Base-by-base conservation (phyloP, 176 grass and related monocot species). In the Eleusine coracana region DNA sequence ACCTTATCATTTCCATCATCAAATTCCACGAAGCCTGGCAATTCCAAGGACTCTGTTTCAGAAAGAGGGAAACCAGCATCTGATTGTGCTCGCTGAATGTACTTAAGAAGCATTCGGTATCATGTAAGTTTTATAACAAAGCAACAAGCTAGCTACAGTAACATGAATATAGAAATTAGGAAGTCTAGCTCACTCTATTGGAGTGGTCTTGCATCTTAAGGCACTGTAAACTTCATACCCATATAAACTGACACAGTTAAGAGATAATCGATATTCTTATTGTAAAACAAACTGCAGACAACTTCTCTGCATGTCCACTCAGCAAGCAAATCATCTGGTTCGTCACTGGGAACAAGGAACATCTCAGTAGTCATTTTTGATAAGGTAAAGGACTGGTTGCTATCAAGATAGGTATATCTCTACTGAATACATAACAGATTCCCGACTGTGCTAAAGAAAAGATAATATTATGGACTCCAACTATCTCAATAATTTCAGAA, bases 1-100 rank as follows among this genome's bases (percentile, higher is more conserved):
- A 98, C 93, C 60, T 95, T 98, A 48, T 91, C 94, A 88, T 97
- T 97, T 48, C 93, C 94, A 91, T 97, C 94, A 78, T 97, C 94
- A 78, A 97, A 97, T 61, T 91, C 94, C 6, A 97, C 89, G 16
- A 97, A 97, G 62, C 91, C 94, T 79, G 89, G 91, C 94, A 89
- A 97, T 60, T 97, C 93, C 66, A 97, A 84, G 50, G 94, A 93
- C 37, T 93, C 94, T 20, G 86, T 85, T 74, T 93, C 91, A 79
- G 93, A 97, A 75, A 97, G 89, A 70, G 94, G 89, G 70, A 88
- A 97, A 16, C 94, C 94, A 49, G 91, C 81, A 86, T 97, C 88
- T 39, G 84, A 84, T 9, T 89, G 88, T 78, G 70, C 89, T 73
- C 88, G 88, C 17, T 82, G 66, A 40, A 97, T 97, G 79, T 97